phyloP scores from a whole-genome alignment of 1,139 yeast species.

The Spathaspora sp. region DNA sequence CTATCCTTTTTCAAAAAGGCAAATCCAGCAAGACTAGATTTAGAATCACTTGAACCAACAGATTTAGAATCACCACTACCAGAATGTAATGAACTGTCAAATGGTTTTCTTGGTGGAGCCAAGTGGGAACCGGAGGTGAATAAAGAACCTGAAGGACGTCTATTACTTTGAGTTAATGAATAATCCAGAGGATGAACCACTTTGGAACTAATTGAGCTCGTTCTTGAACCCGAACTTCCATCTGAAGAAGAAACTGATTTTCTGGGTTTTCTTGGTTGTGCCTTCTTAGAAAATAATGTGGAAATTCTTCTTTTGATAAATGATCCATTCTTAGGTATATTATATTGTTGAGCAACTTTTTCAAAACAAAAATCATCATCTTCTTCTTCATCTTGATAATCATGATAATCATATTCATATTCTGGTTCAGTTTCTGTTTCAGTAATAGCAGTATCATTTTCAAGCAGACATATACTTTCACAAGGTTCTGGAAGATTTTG shows the following conservation, averaged over 20 bases:
- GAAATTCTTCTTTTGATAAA: neutral
- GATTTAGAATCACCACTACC: slow-evolving; percentile 31
- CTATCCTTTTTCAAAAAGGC: slow-evolving; percentile 25
- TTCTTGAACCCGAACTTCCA: neutral
- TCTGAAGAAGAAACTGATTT: too few species aligned
- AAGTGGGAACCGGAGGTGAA: slow-evolving; percentile 4
- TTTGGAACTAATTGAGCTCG: neutral
- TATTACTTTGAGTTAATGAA: slow-evolving; percentile 1
- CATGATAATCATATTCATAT: too few species aligned
- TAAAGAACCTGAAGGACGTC: slow-evolving; percentile 8
- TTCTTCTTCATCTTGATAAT: neutral
- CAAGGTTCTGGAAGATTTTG: neutral
- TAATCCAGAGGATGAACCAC: neutral
- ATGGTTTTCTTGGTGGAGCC: slow-evolving; percentile 12
- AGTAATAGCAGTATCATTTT: neutral
- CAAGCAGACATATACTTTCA: neutral
- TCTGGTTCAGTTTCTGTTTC: too few species aligned
- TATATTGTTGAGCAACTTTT: too few species aligned
- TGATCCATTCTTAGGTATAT: neutral
- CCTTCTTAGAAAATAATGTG: neutral
- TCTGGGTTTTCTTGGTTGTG: neutral
- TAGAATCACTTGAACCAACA: slow-evolving; percentile 27
- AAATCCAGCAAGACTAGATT: slow-evolving; percentile 33
- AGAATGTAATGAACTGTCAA: neutral
- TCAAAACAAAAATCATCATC: neutral